Evolutionary conservation across 352 stramenopile species (phyloP).

Genomic region (Pythium coloratum): DNA sequence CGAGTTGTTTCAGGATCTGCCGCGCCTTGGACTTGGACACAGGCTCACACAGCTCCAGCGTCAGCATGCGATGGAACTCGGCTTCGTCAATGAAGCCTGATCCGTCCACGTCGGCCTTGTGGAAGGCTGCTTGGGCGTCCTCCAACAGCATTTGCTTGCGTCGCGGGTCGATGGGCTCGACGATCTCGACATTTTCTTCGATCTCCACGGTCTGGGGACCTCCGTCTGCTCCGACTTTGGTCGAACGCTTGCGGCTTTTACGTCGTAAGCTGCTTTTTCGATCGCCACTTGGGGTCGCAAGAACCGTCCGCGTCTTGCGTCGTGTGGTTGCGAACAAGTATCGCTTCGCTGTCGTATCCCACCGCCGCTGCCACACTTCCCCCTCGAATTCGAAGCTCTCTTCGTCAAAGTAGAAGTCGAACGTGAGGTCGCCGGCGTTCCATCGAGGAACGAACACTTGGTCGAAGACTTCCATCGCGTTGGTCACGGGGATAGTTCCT

Average conservation of each 20-base stretch:
- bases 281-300: neutral
- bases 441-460: constrained; percentile 45
- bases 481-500: constrained; percentile 35
- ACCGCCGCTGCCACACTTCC: constrained; percentile 36
- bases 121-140: constrained; percentile 34
- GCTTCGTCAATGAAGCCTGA: constrained; percentile 40
- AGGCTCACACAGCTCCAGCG: constrained; percentile 42
- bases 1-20: constrained; percentile 39
- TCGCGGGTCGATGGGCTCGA: constrained; percentile 41
- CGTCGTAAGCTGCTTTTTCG: neutral
- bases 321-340: constrained; percentile 39
- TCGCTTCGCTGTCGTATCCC: constrained; percentile 30
- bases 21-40: constrained; percentile 30
- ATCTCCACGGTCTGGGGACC: neutral
- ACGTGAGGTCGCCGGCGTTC: constrained; percentile 46
- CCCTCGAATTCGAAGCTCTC: constrained; percentile 46
- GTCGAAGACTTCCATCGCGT: constrained; percentile 45
- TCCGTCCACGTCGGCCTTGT: constrained; percentile 32
- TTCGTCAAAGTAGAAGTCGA: constrained; percentile 63
- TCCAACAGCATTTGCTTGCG: constrained; percentile 39
- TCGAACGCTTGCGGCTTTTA: constrained; percentile 16
- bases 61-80: constrained; percentile 41
- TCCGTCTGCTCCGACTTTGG: neutral
- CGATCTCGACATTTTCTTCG: constrained; percentile 36
- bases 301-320: constrained; percentile 17